Evolutionary conservation across 257 asterid genomes (phyloP).

Genomic region (Linaria vulgaris): DNA sequence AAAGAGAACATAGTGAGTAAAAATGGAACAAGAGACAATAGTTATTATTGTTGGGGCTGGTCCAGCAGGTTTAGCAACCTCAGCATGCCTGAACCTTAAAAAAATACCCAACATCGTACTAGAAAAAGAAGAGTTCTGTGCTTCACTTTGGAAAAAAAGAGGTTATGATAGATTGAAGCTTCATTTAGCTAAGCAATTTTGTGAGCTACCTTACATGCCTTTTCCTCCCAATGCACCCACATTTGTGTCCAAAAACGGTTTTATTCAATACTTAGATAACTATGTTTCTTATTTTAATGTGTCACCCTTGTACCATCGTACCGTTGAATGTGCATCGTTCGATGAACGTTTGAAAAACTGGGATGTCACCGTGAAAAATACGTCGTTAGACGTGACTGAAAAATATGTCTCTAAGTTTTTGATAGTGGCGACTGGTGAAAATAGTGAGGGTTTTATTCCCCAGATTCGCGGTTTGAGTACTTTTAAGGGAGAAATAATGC

Average conservation of each 20-base stretch:
- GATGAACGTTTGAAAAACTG: conserved; percentile 19
- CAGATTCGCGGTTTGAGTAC: conserved; percentile 29
- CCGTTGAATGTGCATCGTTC: conserved; percentile 31
- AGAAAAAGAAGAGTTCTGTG: conserved; percentile 55
- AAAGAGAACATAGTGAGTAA: too few species aligned
- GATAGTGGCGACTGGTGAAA: conserved; percentile 58
- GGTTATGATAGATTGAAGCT: conserved; percentile 53
- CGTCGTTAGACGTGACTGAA: conserved; percentile 14
- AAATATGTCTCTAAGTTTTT: conserved; percentile 32
- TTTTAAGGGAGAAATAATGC: conserved; percentile 42
- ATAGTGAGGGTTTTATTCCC: conserved; percentile 42
- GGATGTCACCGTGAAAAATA: conserved; percentile 29
- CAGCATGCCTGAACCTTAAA: conserved; percentile 45
- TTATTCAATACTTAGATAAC: conserved; percentile 45
- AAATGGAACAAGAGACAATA: conserved; percentile 31
- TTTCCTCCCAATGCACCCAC: conserved; percentile 43
- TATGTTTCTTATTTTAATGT: conserved; percentile 30
- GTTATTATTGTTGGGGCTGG: conserved; percentile 31
- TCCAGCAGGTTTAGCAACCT: conserved; percentile 35
- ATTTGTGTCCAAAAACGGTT: conserved; percentile 36
- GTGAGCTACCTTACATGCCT: conserved; percentile 36
- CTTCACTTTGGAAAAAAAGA: conserved; percentile 51
- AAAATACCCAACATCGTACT: conserved; percentile 45
- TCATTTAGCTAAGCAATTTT: conserved; percentile 29
- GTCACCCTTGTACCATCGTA: conserved; percentile 20